phyloP scores from a whole-genome alignment of 495 filamentous ascomycete genomes.

The Xylaria telfairii region DNA sequence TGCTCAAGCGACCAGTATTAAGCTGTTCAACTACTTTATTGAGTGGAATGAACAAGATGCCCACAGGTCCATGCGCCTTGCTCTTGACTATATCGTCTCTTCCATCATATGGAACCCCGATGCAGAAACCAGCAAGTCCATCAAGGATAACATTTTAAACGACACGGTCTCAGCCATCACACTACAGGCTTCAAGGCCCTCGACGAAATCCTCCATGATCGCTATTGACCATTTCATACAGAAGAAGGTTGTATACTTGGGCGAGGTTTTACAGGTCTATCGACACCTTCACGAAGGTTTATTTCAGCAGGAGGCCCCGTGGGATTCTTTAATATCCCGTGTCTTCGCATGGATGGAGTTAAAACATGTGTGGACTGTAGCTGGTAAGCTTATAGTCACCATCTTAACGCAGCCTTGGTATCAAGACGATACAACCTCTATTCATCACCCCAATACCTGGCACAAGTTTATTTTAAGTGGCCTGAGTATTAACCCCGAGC shows the following conservation, averaged over 20 bases:
- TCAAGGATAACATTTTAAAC: slow-evolving; percentile 49
- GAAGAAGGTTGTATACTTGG: slow-evolving; percentile 55
- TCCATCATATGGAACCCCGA: slow-evolving; percentile 58
- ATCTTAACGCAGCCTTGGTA: slow-evolving; percentile 55
- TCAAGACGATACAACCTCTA: slow-evolving; percentile 38
- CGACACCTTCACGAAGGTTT: slow-evolving; percentile 36
- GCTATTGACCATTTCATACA: slow-evolving; percentile 63
- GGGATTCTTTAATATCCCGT: slow-evolving; percentile 52
- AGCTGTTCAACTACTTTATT: slow-evolving; percentile 73
- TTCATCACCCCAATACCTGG: slow-evolving; percentile 49
- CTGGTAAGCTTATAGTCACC: slow-evolving; percentile 67
- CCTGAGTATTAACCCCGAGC: slow-evolving; percentile 55
- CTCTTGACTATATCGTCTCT: slow-evolving; percentile 64
- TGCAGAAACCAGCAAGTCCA: slow-evolving; percentile 36
- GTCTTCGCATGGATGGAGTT: slow-evolving; percentile 67
- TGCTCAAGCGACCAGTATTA: slow-evolving; percentile 58
- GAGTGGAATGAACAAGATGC: slow-evolving; percentile 76
- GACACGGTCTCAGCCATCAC: slow-evolving; percentile 57
- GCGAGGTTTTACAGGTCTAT: slow-evolving; percentile 46
- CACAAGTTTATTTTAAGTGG: slow-evolving; percentile 54
- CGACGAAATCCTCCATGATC: slow-evolving; percentile 68
- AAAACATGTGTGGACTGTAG: slow-evolving; percentile 66
- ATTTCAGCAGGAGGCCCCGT: slow-evolving; percentile 33
- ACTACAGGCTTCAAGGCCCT: slow-evolving; percentile 54
- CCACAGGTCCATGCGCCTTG: slow-evolving; percentile 75